phyloP scores from a whole-genome alignment of 1,139 yeast genomes.

The Pneumocystis jirovecii region DNA sequence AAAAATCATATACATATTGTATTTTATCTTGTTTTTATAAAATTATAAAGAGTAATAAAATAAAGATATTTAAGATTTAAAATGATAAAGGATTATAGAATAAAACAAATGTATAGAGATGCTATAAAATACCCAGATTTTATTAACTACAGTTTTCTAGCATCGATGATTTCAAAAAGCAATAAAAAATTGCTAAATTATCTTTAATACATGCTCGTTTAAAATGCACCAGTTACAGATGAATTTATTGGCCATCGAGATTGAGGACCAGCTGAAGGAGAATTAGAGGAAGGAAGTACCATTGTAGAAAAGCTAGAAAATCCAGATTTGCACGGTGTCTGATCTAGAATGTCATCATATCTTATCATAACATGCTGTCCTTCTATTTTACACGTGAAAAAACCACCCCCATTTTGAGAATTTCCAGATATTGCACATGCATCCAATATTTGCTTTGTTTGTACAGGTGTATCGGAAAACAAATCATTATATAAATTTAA shows the following conservation, averaged over 20 bases:
- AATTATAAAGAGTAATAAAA: background rate
- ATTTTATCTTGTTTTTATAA: background rate
- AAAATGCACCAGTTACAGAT: background rate
- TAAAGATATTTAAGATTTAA: background rate
- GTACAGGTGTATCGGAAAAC: background rate
- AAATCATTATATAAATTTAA: background rate
- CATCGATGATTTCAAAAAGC: background rate
- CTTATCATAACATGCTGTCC: background rate
- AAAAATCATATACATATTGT: background rate
- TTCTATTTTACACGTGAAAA: background rate
- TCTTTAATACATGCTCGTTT: background rate
- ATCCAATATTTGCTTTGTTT: background rate
- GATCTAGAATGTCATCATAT: background rate
- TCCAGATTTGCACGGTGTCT: background rate
- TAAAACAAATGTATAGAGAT: background rate
- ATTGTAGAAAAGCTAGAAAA: background rate
- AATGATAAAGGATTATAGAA: background rate
- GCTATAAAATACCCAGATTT: background rate
- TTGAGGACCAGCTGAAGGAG: background rate
- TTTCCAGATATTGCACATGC: constrained; percentile 4
- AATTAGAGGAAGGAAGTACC: background rate
- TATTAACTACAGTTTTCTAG: background rate
- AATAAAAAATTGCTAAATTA: background rate
- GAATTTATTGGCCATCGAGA: background rate
- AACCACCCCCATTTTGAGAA: constrained; percentile 4